Conservation (phyloP, 139 green algal genomes). For the Chlamydomonas incerta region DNA sequence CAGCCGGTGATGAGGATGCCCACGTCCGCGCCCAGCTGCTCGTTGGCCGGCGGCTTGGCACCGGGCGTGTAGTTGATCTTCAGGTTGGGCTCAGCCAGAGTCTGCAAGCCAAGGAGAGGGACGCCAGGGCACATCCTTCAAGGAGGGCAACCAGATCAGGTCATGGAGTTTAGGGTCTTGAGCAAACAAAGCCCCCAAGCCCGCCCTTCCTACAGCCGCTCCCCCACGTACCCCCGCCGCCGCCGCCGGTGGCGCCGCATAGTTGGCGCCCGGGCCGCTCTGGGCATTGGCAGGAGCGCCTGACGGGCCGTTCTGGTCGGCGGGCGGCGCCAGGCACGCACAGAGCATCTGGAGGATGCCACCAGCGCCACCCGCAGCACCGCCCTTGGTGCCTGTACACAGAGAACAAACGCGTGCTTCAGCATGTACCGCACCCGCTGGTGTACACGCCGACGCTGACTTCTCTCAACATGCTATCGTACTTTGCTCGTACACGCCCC, state of each 20-base stretch:
- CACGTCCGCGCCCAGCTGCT: conserved; percentile 35
- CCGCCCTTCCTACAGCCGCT: background rate
- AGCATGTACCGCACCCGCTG: no score
- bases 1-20: conserved; percentile 77
- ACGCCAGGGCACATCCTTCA: no score
- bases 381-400: conserved; percentile 20
- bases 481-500: no score
- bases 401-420: no score
- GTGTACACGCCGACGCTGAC: no score
- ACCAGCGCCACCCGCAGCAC: background rate
- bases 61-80: conserved; percentile 37
- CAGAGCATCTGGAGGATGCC: conserved; percentile 31
- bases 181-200: no score
- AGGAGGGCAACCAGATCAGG: no score
- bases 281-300: conserved; percentile 10
- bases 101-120: no score
- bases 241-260: background rate
- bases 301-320: background rate
- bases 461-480: no score
- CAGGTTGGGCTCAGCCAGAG: conserved; percentile 30
- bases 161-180: no score
- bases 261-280: background rate
- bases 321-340: conserved; percentile 30
- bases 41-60: conserved; percentile 32
- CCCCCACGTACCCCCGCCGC: background rate